These are phyloP conservation scores for Podospora pseudopauciseta DNA, from an alignment of 495 filamentous ascomycete species.

Conservation along the genomic window DNA sequence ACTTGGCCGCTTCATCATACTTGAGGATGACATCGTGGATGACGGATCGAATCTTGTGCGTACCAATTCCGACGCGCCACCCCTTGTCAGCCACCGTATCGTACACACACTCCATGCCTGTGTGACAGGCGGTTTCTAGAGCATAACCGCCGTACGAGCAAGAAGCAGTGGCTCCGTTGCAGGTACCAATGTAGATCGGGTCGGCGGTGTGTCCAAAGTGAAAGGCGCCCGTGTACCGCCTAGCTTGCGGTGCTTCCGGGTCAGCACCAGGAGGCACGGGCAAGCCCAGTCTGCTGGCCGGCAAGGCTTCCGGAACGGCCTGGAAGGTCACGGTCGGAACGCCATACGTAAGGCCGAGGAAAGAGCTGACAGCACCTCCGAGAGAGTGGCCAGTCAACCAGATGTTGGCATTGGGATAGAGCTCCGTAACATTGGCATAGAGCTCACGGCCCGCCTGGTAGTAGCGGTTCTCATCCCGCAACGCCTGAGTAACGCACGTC, in stretches of 20 bases:
- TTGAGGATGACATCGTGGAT: slow-evolving; percentile 79
- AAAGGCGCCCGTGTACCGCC: slow-evolving; percentile 72
- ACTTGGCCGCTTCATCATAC: slow-evolving; percentile 75
- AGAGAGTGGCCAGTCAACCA: slow-evolving; percentile 91
- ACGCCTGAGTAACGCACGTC: slow-evolving; percentile 73
- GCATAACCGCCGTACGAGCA: slow-evolving; percentile 95
- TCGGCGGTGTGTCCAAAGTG: slow-evolving; percentile 97
- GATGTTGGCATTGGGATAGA: slow-evolving; percentile 81
- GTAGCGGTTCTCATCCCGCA: slow-evolving; percentile 81
- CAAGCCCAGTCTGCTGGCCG: slow-evolving; percentile 79
- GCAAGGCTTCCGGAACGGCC: slow-evolving; percentile 83
- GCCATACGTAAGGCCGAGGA: slow-evolving; percentile 88
- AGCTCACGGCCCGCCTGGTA: slow-evolving; percentile 83
- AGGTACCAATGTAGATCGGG: slow-evolving; percentile 89
- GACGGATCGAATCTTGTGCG: slow-evolving; percentile 79
- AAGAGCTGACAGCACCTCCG: slow-evolving; percentile 77
- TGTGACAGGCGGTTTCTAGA: slow-evolving; percentile 86
- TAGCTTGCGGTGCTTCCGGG: slow-evolving; percentile 62
- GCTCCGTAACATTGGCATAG: slow-evolving; percentile 83
- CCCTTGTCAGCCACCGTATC: slow-evolving; percentile 87
- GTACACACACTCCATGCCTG: slow-evolving; percentile 81
- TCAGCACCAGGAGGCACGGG: slow-evolving; percentile 77
- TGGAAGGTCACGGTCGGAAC: slow-evolving; percentile 85
- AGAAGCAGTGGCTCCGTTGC: slow-evolving; percentile 79
- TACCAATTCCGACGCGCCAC: slow-evolving; percentile 81